Evolutionary conservation across 2,329 filamentous ascomycete genomes (phyloP).

Genomic region (Fusarium globosum): DNA sequence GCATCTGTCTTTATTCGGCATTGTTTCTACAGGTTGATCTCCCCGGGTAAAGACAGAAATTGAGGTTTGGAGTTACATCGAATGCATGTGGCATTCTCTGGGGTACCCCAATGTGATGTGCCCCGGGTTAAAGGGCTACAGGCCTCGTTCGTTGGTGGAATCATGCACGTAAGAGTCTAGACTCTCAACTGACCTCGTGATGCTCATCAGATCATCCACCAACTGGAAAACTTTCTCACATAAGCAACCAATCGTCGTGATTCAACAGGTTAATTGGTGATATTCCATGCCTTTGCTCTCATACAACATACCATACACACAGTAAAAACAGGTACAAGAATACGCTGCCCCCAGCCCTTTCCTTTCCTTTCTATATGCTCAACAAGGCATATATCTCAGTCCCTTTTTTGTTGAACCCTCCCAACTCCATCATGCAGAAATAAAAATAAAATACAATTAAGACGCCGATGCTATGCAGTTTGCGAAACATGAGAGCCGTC

Average conservation of each 20-base stretch:
- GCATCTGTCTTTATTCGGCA: background rate
- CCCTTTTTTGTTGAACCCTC: slow-evolving; percentile 2
- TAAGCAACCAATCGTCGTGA: background rate
- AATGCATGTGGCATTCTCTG: slow-evolving; percentile 10
- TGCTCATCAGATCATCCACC: slow-evolving; percentile 20
- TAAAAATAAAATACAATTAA: slow-evolving; percentile 3
- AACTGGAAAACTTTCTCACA: slow-evolving; percentile 11
- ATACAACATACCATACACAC: slow-evolving; percentile 22
- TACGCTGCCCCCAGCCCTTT: background rate
- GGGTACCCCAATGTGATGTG: slow-evolving; percentile 9
- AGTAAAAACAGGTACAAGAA: slow-evolving; percentile 4
- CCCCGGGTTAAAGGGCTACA: background rate
- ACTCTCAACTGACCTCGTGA: slow-evolving; percentile 3
- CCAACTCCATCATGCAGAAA: slow-evolving; percentile 41
- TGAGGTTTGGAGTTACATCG: background rate
- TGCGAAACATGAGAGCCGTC: slow-evolving; percentile 27
- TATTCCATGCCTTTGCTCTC: slow-evolving; percentile 18
- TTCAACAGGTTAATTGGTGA: background rate
- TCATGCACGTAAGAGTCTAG: slow-evolving; percentile 17
- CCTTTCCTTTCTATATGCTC: slow-evolving; percentile 10
- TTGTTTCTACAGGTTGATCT: background rate
- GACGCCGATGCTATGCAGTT: slow-evolving; percentile 45
- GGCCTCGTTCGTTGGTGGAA: slow-evolving; percentile 26
- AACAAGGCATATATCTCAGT: background rate
- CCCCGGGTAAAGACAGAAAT: background rate